Evolutionary conservation across 2,329 filamentous ascomycete species (phyloP), one percentile per base, ranked within the genome.

Genomic region (Sclerotinia borealis): DNA sequence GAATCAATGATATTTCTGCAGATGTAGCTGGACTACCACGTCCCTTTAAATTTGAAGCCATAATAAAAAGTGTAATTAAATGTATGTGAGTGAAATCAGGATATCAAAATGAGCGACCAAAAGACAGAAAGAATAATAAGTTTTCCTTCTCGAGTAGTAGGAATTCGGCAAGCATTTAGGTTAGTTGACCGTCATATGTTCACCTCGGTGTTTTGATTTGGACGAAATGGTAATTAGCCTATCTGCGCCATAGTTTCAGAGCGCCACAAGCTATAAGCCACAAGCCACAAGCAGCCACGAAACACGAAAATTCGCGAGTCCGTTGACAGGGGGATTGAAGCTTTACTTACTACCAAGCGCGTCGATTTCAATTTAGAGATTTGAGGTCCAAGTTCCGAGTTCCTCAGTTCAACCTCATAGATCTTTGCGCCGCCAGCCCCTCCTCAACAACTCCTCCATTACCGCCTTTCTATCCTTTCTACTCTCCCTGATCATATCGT

Each of bases 1-100:
- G 91, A 54, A 92, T 85, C 65, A 98, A 83, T 61, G 89, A 89
- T 69, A 98, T 83, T 79, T 96, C 93, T 64, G 92, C 92, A 66
- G 89, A 83, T 39, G 88, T 87, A 49, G 90, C 83, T 71, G 82
- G 83, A 74, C 79, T 79, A 73, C 82, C 84, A 74, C 80, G 67
- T 47, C 69, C 66, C 64, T 64, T 68, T 17, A 56, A 48, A 58
- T 71, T 67, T 36, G 68, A 66, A 10, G 69, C 66, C 69, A 72
- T 72, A 27, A 45, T 65, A 41, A 49, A 47, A 55, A 51, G 29
- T 45, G 49, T 34, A 52, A 65, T n/a, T n/a, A n/a, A n/a, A n/a
- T 37, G 37, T n/a, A 39, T n/a, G 25, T 19, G n/a, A n/a, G n/a
- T n/a, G n/a, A 58, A 62, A 47, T 58, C 54, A 31, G 29, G 22